phyloP scores from a whole-genome alignment of 208 protist genomes.

The Porcisia deanei region DNA sequence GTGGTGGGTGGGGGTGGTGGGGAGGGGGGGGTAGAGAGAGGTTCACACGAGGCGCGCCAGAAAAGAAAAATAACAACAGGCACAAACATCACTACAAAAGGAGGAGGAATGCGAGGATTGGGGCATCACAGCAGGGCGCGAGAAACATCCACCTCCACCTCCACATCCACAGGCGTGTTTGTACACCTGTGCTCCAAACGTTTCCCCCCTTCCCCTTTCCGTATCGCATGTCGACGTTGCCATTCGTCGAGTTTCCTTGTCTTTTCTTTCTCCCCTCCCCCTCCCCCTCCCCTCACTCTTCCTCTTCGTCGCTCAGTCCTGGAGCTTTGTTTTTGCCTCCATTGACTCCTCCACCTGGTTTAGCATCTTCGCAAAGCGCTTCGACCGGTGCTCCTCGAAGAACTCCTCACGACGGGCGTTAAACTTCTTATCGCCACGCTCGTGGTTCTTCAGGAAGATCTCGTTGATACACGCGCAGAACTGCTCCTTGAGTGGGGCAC shows the following conservation, averaged over 20 bases:
- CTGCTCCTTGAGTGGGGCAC: slow-evolving; percentile 83
- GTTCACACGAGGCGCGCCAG: too few species aligned
- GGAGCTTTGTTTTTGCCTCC: slow-evolving; percentile 63
- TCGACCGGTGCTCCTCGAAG: slow-evolving; percentile 62
- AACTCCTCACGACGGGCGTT: slow-evolving; percentile 64
- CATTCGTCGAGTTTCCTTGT: not conserved
- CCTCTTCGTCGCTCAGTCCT: slow-evolving; percentile 45
- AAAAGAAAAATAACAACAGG: not conserved
- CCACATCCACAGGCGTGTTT: too few species aligned
- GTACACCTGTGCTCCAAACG: not conserved
- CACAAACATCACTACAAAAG: not conserved
- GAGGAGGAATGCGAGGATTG: not conserved
- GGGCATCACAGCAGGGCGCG: not conserved
- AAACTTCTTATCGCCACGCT: slow-evolving; percentile 79
- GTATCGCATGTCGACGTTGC: not conserved
- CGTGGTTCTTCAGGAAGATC: slow-evolving; percentile 82
- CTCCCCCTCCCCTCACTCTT: not conserved
- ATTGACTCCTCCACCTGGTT: slow-evolving; percentile 61
- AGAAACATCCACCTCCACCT: too few species aligned
- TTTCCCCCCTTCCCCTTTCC: not conserved
- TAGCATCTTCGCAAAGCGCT: slow-evolving; percentile 65
- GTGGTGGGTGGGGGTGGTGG: not conserved
- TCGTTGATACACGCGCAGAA: slow-evolving; percentile 88
- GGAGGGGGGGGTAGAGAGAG: not conserved
- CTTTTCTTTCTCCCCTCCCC: too few species aligned